Evolutionary conservation across 306 rosid genomes (phyloP).

Genomic region (Hippophae tibetana): DNA sequence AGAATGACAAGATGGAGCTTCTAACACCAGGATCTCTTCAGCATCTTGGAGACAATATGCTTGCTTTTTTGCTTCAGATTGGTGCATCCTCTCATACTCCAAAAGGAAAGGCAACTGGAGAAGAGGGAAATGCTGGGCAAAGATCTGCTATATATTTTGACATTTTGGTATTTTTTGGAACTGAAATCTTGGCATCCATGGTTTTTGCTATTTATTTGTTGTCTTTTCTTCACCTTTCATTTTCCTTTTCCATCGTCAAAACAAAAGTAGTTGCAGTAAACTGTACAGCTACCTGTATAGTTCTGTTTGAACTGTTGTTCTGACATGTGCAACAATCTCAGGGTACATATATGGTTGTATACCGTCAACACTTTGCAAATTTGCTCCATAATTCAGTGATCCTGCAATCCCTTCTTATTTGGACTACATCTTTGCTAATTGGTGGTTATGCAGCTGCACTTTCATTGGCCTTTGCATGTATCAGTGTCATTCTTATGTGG

Average conservation of each 20-base stretch:
- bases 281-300: conserved; percentile 9
- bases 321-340: conserved; percentile 28
- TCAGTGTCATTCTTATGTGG: conserved; percentile 68
- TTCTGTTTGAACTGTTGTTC: conserved; percentile 20
- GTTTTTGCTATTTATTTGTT: conserved; percentile 1
- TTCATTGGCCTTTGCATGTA: conserved; percentile 67
- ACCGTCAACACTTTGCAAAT: conserved; percentile 58
- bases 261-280: background rate
- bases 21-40: conserved; percentile 84
- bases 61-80: conserved; percentile 71
- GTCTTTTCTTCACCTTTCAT: background rate
- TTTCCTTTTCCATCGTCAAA: conserved; percentile 4
- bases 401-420: conserved; percentile 77
- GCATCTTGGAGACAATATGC: conserved; percentile 98
- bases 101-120: conserved; percentile 28
- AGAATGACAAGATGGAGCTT: conserved; percentile 89
- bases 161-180: conserved; percentile 50
- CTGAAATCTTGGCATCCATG: conserved; percentile 17
- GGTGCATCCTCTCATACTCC: conserved; percentile 72
- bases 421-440: conserved; percentile 69
- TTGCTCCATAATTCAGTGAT: conserved; percentile 77
- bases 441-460: conserved; percentile 80
- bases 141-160: conserved; percentile 64
- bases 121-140: conserved; percentile 36
- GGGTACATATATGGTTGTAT: conserved; percentile 85